Evolutionary conservation across 345 rosid species (phyloP), one percentile per base, ranked within the genome.

Genomic region (Leavenworthia alabamica): DNA sequence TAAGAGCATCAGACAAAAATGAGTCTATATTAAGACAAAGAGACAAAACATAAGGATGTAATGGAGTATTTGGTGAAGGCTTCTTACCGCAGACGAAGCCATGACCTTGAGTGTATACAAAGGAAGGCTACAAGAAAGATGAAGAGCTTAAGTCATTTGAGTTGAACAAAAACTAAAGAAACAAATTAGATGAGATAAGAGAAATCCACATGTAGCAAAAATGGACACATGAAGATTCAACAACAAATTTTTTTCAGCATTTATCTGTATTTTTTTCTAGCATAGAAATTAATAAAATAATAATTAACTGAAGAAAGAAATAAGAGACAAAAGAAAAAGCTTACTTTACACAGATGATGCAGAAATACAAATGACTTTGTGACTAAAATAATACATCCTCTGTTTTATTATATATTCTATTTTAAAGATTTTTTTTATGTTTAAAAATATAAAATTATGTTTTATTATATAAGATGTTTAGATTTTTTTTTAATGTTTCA

Each of bases 51-150:
- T 23, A 64, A 29, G 12, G 41, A 64, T 55, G 36, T 56, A 15
- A 28, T 19, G 27, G 24, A 52, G 27, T n/a, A n/a, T n/a, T n/a
- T n/a, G n/a, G 40, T 68, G 17, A 47, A 29, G 14, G 20, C 36
- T 15, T 32, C 44, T 58, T 64, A 71, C 75, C 75, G 75, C 29
- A 35, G 75, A 71, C 8, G 71, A 64, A 6, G 71, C 75, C 75
- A 71, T 71, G 62, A 44, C 66, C 40, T 13, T 10, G 9, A 12
- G 8, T 47, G 22, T 2, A 20, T 1, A 48, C 15, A 24, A 37
- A 41, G 26, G 37, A 15, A 29, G 7, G 50, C 55, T 50, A 44
- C 14, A 57, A 64, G 60, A 71, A 49, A 54, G 59, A n/a, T 54
- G 12, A 54, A 54, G 41, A 52, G 3, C 1, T 17, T 32, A 12